A percentile compares a stretch with the other conserved stretches of the same genome.
phyloP scores from a whole-genome alignment of 352 stramenopile genomes.

The Globisporangium nagaii region DNA sequence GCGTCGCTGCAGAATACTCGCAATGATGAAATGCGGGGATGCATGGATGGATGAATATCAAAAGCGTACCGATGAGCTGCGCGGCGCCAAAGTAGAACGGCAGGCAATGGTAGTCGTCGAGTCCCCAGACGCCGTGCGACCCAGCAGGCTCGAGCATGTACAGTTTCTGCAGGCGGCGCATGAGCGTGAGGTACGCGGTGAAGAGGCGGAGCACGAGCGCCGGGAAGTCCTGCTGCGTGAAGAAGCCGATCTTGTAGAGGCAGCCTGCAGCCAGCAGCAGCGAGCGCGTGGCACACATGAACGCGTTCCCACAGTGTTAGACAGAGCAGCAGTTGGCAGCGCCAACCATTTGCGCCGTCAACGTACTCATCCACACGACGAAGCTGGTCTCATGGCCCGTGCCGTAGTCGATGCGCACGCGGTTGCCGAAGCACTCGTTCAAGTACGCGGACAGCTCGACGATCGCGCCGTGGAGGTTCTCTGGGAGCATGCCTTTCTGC shows the following conservation, averaged over 20 bases:
- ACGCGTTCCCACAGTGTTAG: too few relatives aligned
- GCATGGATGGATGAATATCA: background rate
- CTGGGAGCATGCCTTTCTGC: constrained; percentile 58
- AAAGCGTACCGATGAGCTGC: constrained; percentile 79
- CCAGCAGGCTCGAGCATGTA: constrained; percentile 99
- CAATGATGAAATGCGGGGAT: background rate
- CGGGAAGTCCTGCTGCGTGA: constrained; percentile 78
- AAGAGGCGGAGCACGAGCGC: constrained; percentile 90
- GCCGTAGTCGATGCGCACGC: constrained; percentile 96
- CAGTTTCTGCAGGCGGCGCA: constrained; percentile 91
- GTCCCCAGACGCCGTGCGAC: constrained; percentile 97
- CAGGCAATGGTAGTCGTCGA: constrained; percentile 99
- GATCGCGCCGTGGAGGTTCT: constrained; percentile 56
- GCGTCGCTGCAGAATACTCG: too few relatives aligned
- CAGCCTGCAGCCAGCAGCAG: constrained; percentile 31
- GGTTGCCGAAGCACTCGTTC: constrained; percentile 95
- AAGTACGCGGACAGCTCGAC: constrained; percentile 94
- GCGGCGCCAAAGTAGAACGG: constrained; percentile 97
- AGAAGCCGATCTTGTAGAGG: constrained; percentile 89
- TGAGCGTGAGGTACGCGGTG: constrained; percentile 91
- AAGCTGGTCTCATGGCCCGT: constrained; percentile 99
- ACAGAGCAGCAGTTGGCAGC: constrained; percentile 7
- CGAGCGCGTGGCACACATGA: too few relatives aligned
- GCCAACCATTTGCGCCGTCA: constrained; percentile 4
- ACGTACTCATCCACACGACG: constrained; percentile 91